Base-by-base conservation (phyloP, 2,329 filamentous ascomycete genomes). In the Cladophialophora exuberans region DNA sequence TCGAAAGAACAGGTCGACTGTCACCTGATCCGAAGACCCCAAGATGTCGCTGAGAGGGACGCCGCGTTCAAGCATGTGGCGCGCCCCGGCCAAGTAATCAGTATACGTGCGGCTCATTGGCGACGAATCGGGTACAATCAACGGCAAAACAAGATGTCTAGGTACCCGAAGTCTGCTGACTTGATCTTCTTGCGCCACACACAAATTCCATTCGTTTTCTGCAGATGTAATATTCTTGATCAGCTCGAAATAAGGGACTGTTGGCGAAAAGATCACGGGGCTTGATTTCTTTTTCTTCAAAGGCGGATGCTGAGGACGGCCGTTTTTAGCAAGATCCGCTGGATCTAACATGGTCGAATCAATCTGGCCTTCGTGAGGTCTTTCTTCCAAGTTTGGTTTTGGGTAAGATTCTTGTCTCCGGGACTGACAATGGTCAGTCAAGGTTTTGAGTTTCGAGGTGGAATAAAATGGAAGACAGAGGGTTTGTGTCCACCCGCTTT, bases 1-100 rank as follows among this genome's bases (percentile, higher is more conserved):
- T 11, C 59, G 59, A 26, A 61, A 61, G 31, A 61, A 59, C 23
- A 61, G 33, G 20, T 61, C 59, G 17, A 61, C 49, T 3, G 25
- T 20, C 18, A 61, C 45, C 9, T 53, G 36, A 28, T 56, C 59
- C 9, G 20, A 11, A 1, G 28, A 6, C 1, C 59, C 59, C 6
- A 61, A 33, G 26, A 61, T 41, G 11, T 54, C 41, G 15, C 33
- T 31, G 17, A 35, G 3, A 0, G 48, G 51, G 3, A 52, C 48
- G 13, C 59, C 59, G 3, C n/a, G 13, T 11, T 50, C 49, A 9
- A 61, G 52, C 59, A 61, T 61, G 4, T 53, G 52, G 10, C 49
- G 48, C 10, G 59, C 59, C 1, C 46, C 59, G 30, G 56, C 38
- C 39, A 61, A 17, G 25, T 61, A 61, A 30, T 61, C 41, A 3